Evolutionary conservation across 208 protist species (phyloP).

Genomic region (Acanthamoeba lenticulata): DNA sequence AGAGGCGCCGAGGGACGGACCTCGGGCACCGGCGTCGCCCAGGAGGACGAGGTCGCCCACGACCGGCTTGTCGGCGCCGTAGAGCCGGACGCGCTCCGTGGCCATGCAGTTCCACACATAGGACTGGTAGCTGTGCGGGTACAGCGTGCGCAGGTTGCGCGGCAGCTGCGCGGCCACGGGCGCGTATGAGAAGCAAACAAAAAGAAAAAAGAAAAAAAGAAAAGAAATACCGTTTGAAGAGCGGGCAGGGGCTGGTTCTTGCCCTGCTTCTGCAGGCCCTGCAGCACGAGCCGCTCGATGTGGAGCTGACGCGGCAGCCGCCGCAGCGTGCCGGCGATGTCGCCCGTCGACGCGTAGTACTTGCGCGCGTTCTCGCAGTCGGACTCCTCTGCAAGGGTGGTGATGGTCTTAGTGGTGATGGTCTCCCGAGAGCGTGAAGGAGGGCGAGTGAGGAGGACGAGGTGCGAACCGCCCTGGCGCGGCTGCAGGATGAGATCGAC

Average conservation of each 20-base stretch:
- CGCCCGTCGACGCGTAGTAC: constrained; percentile 1
- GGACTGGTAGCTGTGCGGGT: constrained; percentile 65
- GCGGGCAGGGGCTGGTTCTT: background rate
- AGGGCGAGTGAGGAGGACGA: background rate
- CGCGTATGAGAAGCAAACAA: background rate
- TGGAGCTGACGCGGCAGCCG: background rate
- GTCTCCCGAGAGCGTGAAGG: too few species aligned
- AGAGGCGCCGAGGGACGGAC: too few species aligned
- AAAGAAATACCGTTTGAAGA: constrained; percentile 8
- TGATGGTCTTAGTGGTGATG: background rate
- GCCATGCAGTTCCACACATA: constrained; percentile 67
- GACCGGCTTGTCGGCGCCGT: constrained; percentile 37
- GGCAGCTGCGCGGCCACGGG: background rate
- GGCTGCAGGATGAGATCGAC: constrained; percentile 50
- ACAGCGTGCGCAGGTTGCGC: constrained; percentile 57
- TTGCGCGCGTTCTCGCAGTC: constrained; percentile 19
- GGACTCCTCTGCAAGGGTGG: background rate
- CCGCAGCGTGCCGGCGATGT: background rate
- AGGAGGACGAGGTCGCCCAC: constrained; percentile 51
- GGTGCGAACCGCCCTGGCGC: background rate
- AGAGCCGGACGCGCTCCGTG: constrained; percentile 15
- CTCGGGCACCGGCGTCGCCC: background rate
- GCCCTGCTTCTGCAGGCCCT: background rate
- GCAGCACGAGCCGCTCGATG: constrained; percentile 33
- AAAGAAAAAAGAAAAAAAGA: background rate